Evolutionary conservation across 192 early-diverging fungal species (phyloP), one percentile per base, ranked within the genome.

Genomic region (Thamnidium elegans): DNA sequence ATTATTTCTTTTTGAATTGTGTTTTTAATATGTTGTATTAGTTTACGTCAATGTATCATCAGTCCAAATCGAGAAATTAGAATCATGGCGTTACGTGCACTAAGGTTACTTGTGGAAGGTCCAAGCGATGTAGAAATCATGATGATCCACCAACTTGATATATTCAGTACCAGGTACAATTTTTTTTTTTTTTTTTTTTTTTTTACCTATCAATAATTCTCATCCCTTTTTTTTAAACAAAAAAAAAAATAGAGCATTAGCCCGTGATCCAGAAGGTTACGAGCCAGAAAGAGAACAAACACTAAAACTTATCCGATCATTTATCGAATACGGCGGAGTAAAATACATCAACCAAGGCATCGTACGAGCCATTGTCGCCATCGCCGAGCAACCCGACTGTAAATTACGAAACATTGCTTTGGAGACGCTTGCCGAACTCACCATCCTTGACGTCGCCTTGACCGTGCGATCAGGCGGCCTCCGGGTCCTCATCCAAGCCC

Each of bases 221-320:
- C n/a, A n/a, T n/a, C 23, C 11, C 17, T 39, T 61, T 32, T n/a
- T 36, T 15, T 50, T 45, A 50, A n/a, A n/a, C n/a, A n/a, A n/a
- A 60, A 17, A 36, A 44, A 43, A 26, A 26, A 26, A 26, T 58
- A 75, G 74, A 30, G 70, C 86, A 3, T 44, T 89, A 58, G 74
- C 74, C 6, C 78, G 86, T 44, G 90, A 90, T 52, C 74, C 81
- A 39, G 78, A 72, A 59, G 48, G 73, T 19, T 79, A 82, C 59
- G 91, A 94, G 45, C 72, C 84, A 32, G 92, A 94, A 58, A 72
- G 90, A 42, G 89, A 89, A 62, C 92, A 94, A 55, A 87, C 89
- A 0, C 62, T 94, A 4, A 90, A 91, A 60, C 75, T 93, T 1
- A 72, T 93, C 1, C 67, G 90, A 19, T 73, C 79, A 2, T 86